phyloP scores from a whole-genome alignment of 768 basidiomycete species.

The Naganishia vaughanmartiniae region DNA sequence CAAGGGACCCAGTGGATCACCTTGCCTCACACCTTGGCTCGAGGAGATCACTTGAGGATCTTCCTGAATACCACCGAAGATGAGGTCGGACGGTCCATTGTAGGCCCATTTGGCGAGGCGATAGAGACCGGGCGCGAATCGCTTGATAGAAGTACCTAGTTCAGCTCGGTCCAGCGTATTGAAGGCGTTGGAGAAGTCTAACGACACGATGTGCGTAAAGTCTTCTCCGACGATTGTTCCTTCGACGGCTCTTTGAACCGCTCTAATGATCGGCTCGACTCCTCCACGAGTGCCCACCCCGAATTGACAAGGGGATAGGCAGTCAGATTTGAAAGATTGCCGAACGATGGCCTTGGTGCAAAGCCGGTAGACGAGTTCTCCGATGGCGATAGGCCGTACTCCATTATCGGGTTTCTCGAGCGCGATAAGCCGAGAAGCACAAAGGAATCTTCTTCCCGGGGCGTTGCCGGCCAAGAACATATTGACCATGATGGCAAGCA shows the following conservation, averaged over 20 bases:
- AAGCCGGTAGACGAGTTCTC: slow-evolving; percentile 36
- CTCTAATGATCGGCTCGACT: too few species aligned
- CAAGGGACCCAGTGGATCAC: too few species aligned
- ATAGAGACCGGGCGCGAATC: slow-evolving; percentile 32
- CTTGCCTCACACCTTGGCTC: too few species aligned
- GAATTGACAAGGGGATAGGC: slow-evolving; percentile 32
- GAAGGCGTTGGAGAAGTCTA: too few species aligned
- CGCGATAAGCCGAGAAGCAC: too few species aligned
- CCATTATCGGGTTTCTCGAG: too few species aligned
- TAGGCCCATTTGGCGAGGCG: slow-evolving; percentile 27
- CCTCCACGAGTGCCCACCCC: slow-evolving; percentile 34
- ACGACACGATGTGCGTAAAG: slow-evolving; percentile 27
- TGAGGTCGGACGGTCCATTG: slow-evolving; percentile 1
- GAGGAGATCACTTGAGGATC: slow-evolving; percentile 29
- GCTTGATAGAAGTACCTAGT: too few species aligned
- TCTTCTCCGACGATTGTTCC: slow-evolving; percentile 13
- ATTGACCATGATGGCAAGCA: too few species aligned
- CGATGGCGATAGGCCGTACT: too few species aligned
- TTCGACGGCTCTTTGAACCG: slow-evolving; percentile 31
- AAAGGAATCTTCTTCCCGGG: too few species aligned
- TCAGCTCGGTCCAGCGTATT: too few species aligned
- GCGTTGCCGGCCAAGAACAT: too few species aligned
- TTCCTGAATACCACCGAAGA: not conserved
- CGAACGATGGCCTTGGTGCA: slow-evolving; percentile 32
- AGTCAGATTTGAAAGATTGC: slow-evolving; percentile 5